These are phyloP conservation scores for Fusarium citri DNA, from an alignment of 2,329 filamentous ascomycete species.

Conservation along the genomic window DNA sequence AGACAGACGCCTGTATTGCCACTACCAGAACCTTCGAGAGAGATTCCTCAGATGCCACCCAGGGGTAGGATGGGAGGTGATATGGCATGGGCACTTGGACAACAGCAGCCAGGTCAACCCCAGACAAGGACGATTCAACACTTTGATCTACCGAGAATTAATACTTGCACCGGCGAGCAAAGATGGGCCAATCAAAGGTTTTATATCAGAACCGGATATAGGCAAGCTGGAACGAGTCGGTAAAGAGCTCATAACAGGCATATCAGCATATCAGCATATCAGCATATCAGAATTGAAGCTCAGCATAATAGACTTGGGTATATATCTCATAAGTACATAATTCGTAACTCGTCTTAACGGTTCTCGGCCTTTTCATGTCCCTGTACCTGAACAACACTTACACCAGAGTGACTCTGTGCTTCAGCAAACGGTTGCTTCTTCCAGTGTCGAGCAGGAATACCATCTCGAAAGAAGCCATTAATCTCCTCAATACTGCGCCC, in stretches of 20 bases:
- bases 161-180: background rate
- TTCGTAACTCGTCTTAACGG: background rate
- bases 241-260: background rate
- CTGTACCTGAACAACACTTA: conserved; percentile 9
- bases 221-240: background rate
- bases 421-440: conserved; percentile 40
- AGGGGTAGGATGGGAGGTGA: background rate
- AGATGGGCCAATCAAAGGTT: background rate
- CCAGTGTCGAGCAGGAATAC: conserved; percentile 46
- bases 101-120: background rate
- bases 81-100: background rate
- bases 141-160: background rate
- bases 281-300: background rate
- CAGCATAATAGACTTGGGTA: conserved; percentile 1
- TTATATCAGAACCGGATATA: background rate
- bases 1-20: background rate
- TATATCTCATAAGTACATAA: conserved; percentile 9
- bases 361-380: background rate
- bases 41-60: background rate
- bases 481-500: conserved; percentile 48
- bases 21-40: background rate
- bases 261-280: background rate
- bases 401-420: background rate
- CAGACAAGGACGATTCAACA: background rate
- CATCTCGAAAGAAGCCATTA: conserved; percentile 45